Conservation (phyloP, 331 rosid genomes). For the Pyracantha coccinea region DNA sequence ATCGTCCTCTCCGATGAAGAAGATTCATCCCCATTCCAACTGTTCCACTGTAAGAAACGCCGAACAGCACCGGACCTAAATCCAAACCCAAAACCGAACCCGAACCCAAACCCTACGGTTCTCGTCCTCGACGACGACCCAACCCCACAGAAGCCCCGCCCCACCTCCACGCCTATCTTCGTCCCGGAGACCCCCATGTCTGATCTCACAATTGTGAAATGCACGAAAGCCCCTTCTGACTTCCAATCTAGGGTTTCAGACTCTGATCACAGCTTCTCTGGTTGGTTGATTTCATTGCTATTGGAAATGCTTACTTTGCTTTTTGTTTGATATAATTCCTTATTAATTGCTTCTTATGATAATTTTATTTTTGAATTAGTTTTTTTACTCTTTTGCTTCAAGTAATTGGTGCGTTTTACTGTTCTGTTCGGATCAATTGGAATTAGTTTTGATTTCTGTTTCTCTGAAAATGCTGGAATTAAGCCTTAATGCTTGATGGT, state of each 20-base stretch:
- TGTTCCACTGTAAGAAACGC: neutral
- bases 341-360: neutral
- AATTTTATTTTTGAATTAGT: neutral
- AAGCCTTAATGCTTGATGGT: neutral
- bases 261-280: neutral
- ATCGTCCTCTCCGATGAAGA: conserved; percentile 9
- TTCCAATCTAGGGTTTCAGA: neutral
- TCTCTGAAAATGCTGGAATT: neutral
- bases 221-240: neutral
- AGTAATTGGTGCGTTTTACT: too few species aligned
- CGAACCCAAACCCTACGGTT: conserved; percentile 16
- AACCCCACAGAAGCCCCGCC: conserved; percentile 59
- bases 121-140: conserved; percentile 17
- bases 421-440: neutral
- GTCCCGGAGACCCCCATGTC: conserved; percentile 18
- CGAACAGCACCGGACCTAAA: neutral
- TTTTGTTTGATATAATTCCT: neutral
- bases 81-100: conserved; percentile 16
- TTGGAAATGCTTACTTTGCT: neutral
- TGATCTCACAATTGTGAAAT: conserved; percentile 47
- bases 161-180: neutral
- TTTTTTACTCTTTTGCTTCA: neutral
- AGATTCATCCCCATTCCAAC: neutral
- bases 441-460: neutral
- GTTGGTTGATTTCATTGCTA: conserved; percentile 2